Conservation (phyloP, 176 grass and related monocot species). For the Triticum timopheevii region DNA sequence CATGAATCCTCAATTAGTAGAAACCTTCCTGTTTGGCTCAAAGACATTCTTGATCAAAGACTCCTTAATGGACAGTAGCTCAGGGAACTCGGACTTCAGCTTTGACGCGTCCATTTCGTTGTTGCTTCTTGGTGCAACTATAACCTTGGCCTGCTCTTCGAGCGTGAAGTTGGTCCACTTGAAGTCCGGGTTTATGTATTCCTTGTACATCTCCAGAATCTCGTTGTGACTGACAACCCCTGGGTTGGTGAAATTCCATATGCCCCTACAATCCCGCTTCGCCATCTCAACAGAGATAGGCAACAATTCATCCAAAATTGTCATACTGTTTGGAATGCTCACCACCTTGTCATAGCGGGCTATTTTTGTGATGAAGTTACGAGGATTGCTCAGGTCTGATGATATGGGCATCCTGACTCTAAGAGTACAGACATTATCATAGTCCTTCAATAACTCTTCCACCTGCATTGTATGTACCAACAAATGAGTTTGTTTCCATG, state of each 20-base stretch:
- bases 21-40: neutral
- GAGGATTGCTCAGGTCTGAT: neutral
- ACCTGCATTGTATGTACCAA: neutral
- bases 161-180: neutral
- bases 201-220: neutral
- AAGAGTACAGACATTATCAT: neutral
- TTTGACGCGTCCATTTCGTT: neutral
- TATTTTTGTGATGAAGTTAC: neutral
- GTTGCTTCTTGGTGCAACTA: neutral
- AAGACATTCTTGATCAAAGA: neutral
- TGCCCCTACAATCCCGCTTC: neutral
- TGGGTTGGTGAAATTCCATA: neutral
- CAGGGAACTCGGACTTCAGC: neutral
- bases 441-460: neutral
- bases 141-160: neutral
- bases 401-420: neutral
- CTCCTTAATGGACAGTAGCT: neutral
- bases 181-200: neutral
- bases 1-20: conserved; percentile 14
- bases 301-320: neutral
- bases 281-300: neutral
- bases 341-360: neutral
- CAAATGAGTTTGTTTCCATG: neutral
- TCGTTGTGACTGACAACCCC: neutral
- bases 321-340: neutral